Evolutionary conservation across 805 yeast genomes (phyloP).

Genomic region (Kazachstania viticola): DNA sequence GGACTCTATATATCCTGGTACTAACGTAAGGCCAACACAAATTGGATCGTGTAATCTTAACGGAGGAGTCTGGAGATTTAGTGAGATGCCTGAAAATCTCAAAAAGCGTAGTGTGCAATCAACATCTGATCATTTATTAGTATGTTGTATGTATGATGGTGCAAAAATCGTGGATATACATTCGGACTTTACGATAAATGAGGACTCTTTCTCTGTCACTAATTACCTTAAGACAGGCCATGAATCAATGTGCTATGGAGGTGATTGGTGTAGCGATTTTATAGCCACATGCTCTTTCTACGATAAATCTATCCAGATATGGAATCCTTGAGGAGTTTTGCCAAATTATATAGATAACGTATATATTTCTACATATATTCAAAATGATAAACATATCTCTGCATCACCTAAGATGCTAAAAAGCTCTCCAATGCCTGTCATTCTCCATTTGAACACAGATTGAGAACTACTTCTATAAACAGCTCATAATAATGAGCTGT

Average conservation of each 20-base stretch:
- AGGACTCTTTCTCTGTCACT: constrained; percentile 21
- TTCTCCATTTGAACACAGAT: too few species aligned
- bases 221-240: constrained; percentile 51
- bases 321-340: constrained; percentile 38
- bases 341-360: too few species aligned
- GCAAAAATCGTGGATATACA: constrained; percentile 51
- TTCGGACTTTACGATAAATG: constrained; percentile 22
- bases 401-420: too few species aligned
- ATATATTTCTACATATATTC: too few species aligned
- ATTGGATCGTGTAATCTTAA: constrained; percentile 42
- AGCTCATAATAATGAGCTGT: too few species aligned
- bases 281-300: constrained; percentile 86
- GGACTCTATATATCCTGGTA: constrained; percentile 35
- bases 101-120: neutral
- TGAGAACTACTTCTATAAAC: too few species aligned
- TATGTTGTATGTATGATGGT: constrained; percentile 95
- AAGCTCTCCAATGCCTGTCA: too few species aligned
- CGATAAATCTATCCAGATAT: constrained; percentile 68
- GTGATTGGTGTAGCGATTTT: constrained; percentile 60
- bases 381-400: too few species aligned
- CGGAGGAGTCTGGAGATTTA: constrained; percentile 93
- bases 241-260: constrained; percentile 91
- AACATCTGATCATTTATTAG: constrained; percentile 40
- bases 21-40: constrained; percentile 38
- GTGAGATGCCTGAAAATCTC: constrained; percentile 41